Base-by-base conservation (phyloP, 208 protist genomes). In the Leishmania martiniquensis region DNA sequence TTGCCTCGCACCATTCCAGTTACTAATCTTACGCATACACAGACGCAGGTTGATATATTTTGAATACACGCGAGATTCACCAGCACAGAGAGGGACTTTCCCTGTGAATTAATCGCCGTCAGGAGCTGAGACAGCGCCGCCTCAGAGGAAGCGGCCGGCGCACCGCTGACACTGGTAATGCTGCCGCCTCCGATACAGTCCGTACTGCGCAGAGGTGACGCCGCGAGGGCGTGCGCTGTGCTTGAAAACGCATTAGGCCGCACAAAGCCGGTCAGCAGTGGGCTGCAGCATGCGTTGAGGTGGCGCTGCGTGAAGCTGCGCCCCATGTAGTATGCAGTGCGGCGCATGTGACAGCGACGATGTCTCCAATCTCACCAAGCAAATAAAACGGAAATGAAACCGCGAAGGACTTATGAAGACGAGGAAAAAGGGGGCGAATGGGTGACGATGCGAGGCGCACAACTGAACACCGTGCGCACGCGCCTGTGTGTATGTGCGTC, bases 21-120 rank as follows among this genome's bases (percentile, higher is more conserved):
- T 81, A 93, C 90, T 95, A 96, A 91, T 94, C 90, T 97, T 93
- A 96, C 90, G 69, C 85, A 95, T 87, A 87, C 85, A 86, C 91
- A 85, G 66, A 95, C 88, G 63, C 93, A 97, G 42, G 86, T 93
- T 95, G 91, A 93, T 85, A 95, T 94, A 86, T 95, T 97, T 86
- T 93, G 91, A 39, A 96, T 76, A 72, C 85, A 93, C 25, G 80
- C 76, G n/a, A 95, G 80, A 51, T 83, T 89, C 2, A 77, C 76
- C 52, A 93, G 55, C 15, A 86, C n/a, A 7, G 86, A 72, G 1
- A 84, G 12, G 20, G 83, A 77, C 7, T 88, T 81, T 17, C 90
- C 85, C 54, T 91, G 87, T 12, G 89, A 66, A 4, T 92, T 22
- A 4, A 96, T 77, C 22, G 90, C 83, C 22, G 86, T 69, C 25